Conservation (phyloP, 352 stramenopile genomes). For the Phytophthora capsici region DNA sequence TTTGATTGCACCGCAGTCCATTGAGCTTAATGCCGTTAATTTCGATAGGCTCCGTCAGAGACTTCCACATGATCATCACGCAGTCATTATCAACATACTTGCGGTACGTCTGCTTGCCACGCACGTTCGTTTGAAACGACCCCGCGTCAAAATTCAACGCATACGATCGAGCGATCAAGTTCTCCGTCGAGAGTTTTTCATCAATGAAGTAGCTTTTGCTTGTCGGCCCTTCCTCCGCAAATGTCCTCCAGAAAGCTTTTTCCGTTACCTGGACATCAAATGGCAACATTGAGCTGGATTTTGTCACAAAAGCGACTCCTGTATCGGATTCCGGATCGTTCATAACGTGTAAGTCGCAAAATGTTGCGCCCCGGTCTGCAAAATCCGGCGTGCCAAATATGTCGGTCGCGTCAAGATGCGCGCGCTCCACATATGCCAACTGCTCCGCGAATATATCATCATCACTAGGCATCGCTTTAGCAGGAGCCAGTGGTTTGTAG, state of each 20-base stretch:
- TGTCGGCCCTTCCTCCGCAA: constrained; percentile 33
- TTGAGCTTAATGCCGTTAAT: constrained; percentile 41
- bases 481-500: constrained; percentile 6
- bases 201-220: constrained; percentile 45
- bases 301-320: constrained; percentile 43
- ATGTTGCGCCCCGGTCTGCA: constrained; percentile 3
- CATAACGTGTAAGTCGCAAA: constrained; percentile 29
- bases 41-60: constrained; percentile 50
- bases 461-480: constrained; percentile 16
- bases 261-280: constrained; percentile 40
- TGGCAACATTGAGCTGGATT: constrained; percentile 41
- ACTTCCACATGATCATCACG: constrained; percentile 55
- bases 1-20: constrained; percentile 41
- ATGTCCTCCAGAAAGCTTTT: constrained; percentile 45
- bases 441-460: constrained; percentile 42
- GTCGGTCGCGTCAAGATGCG: constrained; percentile 24
- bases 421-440: constrained; percentile 26
- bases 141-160: constrained; percentile 33
- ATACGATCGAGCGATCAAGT: constrained; percentile 40
- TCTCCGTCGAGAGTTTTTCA: constrained; percentile 36
- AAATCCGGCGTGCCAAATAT: constrained; percentile 30
- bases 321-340: constrained; percentile 15
- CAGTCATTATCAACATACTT: constrained; percentile 45
- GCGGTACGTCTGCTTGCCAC: constrained; percentile 53
- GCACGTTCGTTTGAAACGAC: constrained; percentile 40